These are phyloP conservation scores for Thraustotheca clavata DNA, from an alignment of 352 stramenopile species.

Conservation along the genomic window DNA sequence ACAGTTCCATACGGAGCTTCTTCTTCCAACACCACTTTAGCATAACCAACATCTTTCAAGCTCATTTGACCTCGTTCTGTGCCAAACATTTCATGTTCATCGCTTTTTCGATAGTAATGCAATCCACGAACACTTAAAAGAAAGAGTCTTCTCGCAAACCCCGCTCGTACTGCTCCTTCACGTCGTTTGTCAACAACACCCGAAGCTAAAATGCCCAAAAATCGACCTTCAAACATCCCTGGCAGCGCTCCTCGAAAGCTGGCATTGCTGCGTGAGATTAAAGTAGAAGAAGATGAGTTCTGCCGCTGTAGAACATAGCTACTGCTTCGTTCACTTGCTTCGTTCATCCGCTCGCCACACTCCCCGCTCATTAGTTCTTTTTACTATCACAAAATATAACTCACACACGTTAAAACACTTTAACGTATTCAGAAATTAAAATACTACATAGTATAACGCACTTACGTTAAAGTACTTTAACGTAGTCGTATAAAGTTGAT, in stretches of 20 bases:
- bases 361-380: background rate
- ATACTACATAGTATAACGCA: too few relatives aligned
- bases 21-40: constrained; percentile 62
- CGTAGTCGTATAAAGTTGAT: too few relatives aligned
- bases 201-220: constrained; percentile 66
- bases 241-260: constrained; percentile 31
- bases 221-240: constrained; percentile 57
- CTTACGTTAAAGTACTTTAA: too few relatives aligned
- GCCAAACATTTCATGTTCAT: constrained; percentile 76
- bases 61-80: constrained; percentile 65
- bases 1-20: constrained; percentile 66
- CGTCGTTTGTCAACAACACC: constrained; percentile 71
- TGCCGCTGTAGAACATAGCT: background rate
- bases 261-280: background rate
- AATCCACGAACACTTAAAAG: constrained; percentile 69
- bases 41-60: constrained; percentile 64
- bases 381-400: too few relatives aligned
- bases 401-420: too few relatives aligned
- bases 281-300: constrained; percentile 8
- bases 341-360: background rate
- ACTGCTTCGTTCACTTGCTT: constrained; percentile 10
- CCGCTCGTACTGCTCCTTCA: constrained; percentile 69
- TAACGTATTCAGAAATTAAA: too few relatives aligned
- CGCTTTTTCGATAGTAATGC: constrained; percentile 78
- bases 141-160: constrained; percentile 74